A percentile compares a stretch with the other conserved stretches of the same genome.
Conservation (phyloP, 2,329 filamentous ascomycete genomes). For the Fusarium hainanense region DNA sequence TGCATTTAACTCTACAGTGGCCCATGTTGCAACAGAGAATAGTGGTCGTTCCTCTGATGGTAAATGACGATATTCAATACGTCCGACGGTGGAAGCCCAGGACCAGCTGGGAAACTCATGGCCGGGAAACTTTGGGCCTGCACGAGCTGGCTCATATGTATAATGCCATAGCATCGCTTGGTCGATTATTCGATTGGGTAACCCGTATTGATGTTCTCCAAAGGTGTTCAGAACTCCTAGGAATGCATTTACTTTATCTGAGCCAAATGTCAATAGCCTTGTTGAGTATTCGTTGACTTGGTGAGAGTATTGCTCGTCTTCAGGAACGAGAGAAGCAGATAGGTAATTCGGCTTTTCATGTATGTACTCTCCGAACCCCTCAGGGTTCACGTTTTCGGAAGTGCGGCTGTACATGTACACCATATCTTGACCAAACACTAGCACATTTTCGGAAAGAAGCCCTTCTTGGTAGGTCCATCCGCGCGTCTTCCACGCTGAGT, state of each 20-base stretch:
- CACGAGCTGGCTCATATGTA: rapidly evolving
- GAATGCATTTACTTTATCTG: rapidly evolving
- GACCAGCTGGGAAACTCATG: not conserved
- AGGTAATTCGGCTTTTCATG: too few relatives aligned
- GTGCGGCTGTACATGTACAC: not conserved
- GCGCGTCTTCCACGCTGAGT: too few relatives aligned
- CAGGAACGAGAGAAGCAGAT: not conserved
- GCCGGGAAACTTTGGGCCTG: not conserved
- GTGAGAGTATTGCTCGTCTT: not conserved
- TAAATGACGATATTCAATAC: not conserved
- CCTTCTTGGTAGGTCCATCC: not conserved
- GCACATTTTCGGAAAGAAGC: not conserved
- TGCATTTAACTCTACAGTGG: too few relatives aligned
- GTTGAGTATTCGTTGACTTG: not conserved
- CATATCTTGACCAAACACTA: not conserved
- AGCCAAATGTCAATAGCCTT: not conserved
- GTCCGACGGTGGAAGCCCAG: not conserved
- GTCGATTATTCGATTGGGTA: rapidly evolving
- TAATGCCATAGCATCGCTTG: not conserved
- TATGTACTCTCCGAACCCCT: too few relatives aligned
- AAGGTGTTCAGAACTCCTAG: rapidly evolving
- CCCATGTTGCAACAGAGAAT: not conserved
- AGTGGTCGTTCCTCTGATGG: not conserved
- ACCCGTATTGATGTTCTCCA: not conserved
- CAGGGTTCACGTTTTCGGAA: too few relatives aligned